Percentiles rank a stretch among this genome's conserved stretches.
These are phyloP conservation scores for Rugosomyces carneus DNA, from an alignment of 1,284 basidiomycete genomes.

Conservation along the genomic window DNA sequence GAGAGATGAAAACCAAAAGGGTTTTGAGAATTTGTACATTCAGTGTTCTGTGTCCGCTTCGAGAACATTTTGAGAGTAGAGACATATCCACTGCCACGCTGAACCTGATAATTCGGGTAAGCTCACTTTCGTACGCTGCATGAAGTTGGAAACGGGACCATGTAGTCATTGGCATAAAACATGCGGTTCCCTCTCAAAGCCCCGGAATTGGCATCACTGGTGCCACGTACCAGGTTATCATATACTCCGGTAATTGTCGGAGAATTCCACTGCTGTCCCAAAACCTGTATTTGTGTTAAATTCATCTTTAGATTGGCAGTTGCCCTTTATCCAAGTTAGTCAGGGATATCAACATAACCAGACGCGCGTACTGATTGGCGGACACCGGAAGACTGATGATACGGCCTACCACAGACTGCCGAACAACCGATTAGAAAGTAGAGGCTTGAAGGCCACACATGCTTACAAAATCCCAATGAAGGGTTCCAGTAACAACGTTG, in stretches of 20 bases:
- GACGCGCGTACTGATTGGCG: slow-evolving; percentile 46
- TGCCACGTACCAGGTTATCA: slow-evolving; percentile 30
- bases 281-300: slow-evolving; percentile 41
- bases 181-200: slow-evolving; percentile 53
- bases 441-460: slow-evolving; percentile 17
- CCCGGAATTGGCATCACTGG: slow-evolving; percentile 50
- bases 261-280: slow-evolving; percentile 50
- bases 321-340: slow-evolving; percentile 31
- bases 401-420: slow-evolving; percentile 49
- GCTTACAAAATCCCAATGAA: slow-evolving; percentile 62
- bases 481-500: slow-evolving; percentile 45
- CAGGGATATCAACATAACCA: neutral
- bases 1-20: slow-evolving; percentile 62
- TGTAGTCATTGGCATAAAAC: slow-evolving; percentile 56
- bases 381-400: slow-evolving; percentile 58
- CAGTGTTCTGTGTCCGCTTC: slow-evolving; percentile 53
- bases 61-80: slow-evolving; percentile 64
- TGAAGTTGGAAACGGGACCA: slow-evolving; percentile 6
- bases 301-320: slow-evolving; percentile 54
- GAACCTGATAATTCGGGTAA: slow-evolving; percentile 10
- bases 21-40: slow-evolving; percentile 62
- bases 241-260: slow-evolving; percentile 35
- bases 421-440: neutral
- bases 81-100: slow-evolving; percentile 17
- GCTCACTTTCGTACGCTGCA: neutral